Base-by-base conservation (phyloP, 2,329 filamentous ascomycete genomes). In the Fusarium brachygibbosum region DNA sequence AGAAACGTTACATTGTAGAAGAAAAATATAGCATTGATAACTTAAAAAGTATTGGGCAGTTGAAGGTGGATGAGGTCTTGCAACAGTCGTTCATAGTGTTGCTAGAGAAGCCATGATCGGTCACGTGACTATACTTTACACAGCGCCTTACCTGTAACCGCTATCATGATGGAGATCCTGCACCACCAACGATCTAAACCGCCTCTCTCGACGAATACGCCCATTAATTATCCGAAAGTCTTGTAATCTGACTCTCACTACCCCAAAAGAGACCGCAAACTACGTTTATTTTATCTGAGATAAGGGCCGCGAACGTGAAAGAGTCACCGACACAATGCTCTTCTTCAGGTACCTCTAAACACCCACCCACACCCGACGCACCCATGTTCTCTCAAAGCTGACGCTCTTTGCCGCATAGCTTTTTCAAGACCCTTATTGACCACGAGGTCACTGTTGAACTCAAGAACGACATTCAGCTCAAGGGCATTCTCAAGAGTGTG, bases 371-470 rank as follows among this genome's bases (percentile, higher is more conserved):
- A 37, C 34, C n/a, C 6, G 42, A 44, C 41, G 19, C 37, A 28
- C 23, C 28, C 51, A 49, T 50, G 34, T 32, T 9, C 29, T 32
- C 53, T 17, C 37, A 21, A 21, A 35, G 23, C 61, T 68, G 40
- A 68, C 58, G 35, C 32, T 19, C 25, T 25, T 19, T 32, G 21
- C 28, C 23, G 19, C 28, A 21, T 78, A 96, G 93, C 84, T 98
- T 98, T 85, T 98, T 98, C 90, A 98, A 98, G 82, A 98, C 95
- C 55, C 92, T 98, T 76, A 97, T 98, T 79, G 96, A 98, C 85
- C 92, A 96, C 74, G 91, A 97, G 85, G 94, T 99, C 77, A 98
- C 94, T 46, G 94, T 99, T 79, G 96, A 99, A 85, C 92, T 99
- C 80, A 99, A 99, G 84, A 99, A 99, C 81, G 96, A 99, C 83